phyloP scores from a whole-genome alignment of 1,284 basidiomycete species.

The Afroboletus lepidellus region DNA sequence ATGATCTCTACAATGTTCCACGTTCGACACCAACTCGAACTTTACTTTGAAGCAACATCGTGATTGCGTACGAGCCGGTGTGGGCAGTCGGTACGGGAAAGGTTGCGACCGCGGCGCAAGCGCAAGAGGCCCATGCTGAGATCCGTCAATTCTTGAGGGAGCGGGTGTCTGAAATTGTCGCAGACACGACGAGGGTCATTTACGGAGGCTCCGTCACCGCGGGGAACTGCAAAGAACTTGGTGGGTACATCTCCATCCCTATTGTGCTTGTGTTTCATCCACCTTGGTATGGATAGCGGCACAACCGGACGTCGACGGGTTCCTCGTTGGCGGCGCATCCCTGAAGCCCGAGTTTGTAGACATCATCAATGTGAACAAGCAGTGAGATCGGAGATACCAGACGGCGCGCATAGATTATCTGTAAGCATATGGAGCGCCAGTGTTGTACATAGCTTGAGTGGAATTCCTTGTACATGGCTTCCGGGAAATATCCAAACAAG shows the following conservation, averaged over 20 bases:
- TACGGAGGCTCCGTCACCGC: constrained; percentile 95
- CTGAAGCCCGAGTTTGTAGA: constrained; percentile 96
- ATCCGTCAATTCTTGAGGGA: constrained; percentile 77
- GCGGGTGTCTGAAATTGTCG: constrained; percentile 68
- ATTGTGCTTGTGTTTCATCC: neutral
- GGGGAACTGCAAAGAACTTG: constrained; percentile 83
- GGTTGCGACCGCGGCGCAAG: constrained; percentile 89
- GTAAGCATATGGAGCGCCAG: neutral
- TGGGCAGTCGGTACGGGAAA: constrained; percentile 99
- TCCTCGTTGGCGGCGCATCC: constrained; percentile 97
- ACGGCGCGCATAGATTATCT: neutral
- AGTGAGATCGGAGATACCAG: constrained; percentile 9
- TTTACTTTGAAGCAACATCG: constrained; percentile 66
- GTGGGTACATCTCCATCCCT: constrained; percentile 43
- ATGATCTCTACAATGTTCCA: constrained; percentile 23
- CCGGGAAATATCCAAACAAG: neutral
- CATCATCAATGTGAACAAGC: constrained; percentile 76
- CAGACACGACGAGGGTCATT: constrained; percentile 83
- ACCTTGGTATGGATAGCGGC: constrained; percentile 43
- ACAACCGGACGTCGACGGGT: constrained; percentile 93
- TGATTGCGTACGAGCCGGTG: constrained; percentile 95
- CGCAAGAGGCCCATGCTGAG: constrained; percentile 89
- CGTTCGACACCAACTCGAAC: neutral
- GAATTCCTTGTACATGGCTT: too few relatives aligned
- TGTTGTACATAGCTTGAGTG: too few relatives aligned